Evolutionary conservation across 2,329 filamentous ascomycete species (phyloP).

Genomic region (Sporothrix humicola): DNA sequence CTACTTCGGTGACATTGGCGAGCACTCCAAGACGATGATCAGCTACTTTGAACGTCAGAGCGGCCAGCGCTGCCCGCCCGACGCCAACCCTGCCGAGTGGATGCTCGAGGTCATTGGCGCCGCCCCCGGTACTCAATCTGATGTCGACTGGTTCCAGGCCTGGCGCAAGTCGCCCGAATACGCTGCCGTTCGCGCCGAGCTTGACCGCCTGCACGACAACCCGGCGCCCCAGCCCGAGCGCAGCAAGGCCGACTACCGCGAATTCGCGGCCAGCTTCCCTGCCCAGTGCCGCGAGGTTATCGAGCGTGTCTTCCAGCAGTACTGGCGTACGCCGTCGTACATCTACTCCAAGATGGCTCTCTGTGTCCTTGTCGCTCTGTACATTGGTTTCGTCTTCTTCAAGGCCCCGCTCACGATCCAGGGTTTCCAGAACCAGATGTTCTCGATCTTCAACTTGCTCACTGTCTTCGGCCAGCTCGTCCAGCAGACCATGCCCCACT

Average conservation of each 20-base stretch:
- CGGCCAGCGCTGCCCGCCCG: slow-evolving; percentile 65
- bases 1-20: slow-evolving; percentile 76
- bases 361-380: slow-evolving; percentile 68
- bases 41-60: slow-evolving; percentile 79
- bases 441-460: slow-evolving; percentile 81
- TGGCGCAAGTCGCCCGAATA: slow-evolving; percentile 68
- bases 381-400: slow-evolving; percentile 84
- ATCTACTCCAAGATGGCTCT: slow-evolving; percentile 82
- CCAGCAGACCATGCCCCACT: slow-evolving; percentile 84
- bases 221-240: slow-evolving; percentile 46
- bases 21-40: slow-evolving; percentile 70
- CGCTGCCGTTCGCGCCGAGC: slow-evolving; percentile 60
- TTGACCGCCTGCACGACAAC: slow-evolving; percentile 61
- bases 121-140: slow-evolving; percentile 66
- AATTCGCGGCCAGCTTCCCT: slow-evolving; percentile 79
- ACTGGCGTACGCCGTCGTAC: slow-evolving; percentile 88
- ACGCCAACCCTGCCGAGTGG: slow-evolving; percentile 82
- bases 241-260: slow-evolving; percentile 60
- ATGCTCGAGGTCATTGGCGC: slow-evolving; percentile 71
- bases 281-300: slow-evolving; percentile 71
- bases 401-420: slow-evolving; percentile 72
- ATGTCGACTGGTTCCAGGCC: slow-evolving; percentile 67
- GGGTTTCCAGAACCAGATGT: slow-evolving; percentile 85
- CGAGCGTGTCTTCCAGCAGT: slow-evolving; percentile 82
- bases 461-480: slow-evolving; percentile 82